These are phyloP conservation scores for Zasmidium angulare DNA, from an alignment of 2,329 filamentous ascomycete species.

Conservation along the genomic window DNA sequence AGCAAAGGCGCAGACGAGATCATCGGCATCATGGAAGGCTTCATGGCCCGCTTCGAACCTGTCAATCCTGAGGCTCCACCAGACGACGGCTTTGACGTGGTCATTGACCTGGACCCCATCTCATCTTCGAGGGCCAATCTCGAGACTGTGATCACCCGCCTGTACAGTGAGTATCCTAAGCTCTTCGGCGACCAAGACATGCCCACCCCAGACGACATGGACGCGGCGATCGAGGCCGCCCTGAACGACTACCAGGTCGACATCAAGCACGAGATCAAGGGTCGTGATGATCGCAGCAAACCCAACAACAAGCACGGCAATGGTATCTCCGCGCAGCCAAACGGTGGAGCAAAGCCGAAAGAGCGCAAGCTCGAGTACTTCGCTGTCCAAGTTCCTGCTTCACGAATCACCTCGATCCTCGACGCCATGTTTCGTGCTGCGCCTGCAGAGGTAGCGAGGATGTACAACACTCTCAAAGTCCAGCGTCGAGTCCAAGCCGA, in stretches of 20 bases:
- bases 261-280: conserved; percentile 71
- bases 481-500: conserved; percentile 73
- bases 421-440: conserved; percentile 66
- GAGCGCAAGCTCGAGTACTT: conserved; percentile 64
- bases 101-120: conserved; percentile 81
- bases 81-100: conserved; percentile 76
- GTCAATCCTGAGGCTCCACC: conserved; percentile 66
- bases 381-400: conserved; percentile 55
- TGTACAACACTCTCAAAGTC: conserved; percentile 75
- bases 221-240: conserved; percentile 73
- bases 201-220: conserved; percentile 71
- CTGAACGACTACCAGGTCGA: conserved; percentile 75
- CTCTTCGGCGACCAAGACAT: conserved; percentile 63
- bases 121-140: conserved; percentile 80
- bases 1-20: conserved; percentile 72
- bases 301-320: conserved; percentile 29
- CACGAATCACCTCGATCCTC: conserved; percentile 59
- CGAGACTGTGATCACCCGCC: conserved; percentile 69
- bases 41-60: conserved; percentile 81
- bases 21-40: conserved; percentile 90
- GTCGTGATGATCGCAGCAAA: conserved; percentile 43
- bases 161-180: conserved; percentile 76
- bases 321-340: conserved; percentile 30
- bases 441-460: conserved; percentile 56
- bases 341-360: conserved; percentile 45